phyloP scores from a whole-genome alignment of 176 grass and related monocot genomes.

The Panicum miliaceum region DNA sequence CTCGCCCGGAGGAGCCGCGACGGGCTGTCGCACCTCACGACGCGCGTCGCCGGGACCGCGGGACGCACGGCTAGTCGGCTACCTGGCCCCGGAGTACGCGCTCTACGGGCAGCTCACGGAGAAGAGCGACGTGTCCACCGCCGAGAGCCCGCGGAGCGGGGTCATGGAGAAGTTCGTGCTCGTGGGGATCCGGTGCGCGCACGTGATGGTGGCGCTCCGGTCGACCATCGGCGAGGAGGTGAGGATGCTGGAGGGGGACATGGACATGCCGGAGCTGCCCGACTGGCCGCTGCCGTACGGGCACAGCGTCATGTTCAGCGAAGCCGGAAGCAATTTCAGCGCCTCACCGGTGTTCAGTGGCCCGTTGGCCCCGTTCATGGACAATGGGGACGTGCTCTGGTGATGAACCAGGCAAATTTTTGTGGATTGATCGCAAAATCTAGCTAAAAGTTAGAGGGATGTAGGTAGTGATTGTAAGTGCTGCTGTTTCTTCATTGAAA shows the following conservation, averaged over 20 bases:
- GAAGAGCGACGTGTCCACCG: slow-evolving; percentile 75
- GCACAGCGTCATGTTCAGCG: slow-evolving; percentile 48
- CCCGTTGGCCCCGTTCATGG: slow-evolving; percentile 43
- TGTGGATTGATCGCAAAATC: not conserved
- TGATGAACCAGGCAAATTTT: slow-evolving; percentile 37
- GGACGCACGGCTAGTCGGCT: slow-evolving; percentile 89
- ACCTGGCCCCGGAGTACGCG: slow-evolving; percentile 89
- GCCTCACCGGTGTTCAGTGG: slow-evolving; percentile 65
- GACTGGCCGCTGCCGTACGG: slow-evolving; percentile 76
- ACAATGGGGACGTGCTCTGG: slow-evolving; percentile 73
- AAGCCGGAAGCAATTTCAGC: slow-evolving; percentile 60
- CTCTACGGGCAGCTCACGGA: slow-evolving; percentile 93
- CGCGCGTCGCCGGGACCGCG: slow-evolving; percentile 88
- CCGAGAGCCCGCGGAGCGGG: slow-evolving; percentile 62
- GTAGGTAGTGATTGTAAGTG: not conserved
- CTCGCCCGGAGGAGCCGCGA: slow-evolving; percentile 72
- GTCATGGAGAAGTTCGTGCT: slow-evolving; percentile 87
- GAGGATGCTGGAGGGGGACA: slow-evolving; percentile 91
- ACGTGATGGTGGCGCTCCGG: slow-evolving; percentile 90
- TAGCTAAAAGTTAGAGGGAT: slow-evolving; percentile 16
- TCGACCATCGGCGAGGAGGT: slow-evolving; percentile 83
- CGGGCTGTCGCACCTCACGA: slow-evolving; percentile 91
- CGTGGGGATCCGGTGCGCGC: slow-evolving; percentile 84
- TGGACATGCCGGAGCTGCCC: slow-evolving; percentile 73
- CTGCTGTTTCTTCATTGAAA: slow-evolving; percentile 29